Evolutionary conservation across 2,329 filamentous ascomycete species (phyloP), one percentile per base, ranked within the genome.

Genomic region (Setomelanomma holmii): DNA sequence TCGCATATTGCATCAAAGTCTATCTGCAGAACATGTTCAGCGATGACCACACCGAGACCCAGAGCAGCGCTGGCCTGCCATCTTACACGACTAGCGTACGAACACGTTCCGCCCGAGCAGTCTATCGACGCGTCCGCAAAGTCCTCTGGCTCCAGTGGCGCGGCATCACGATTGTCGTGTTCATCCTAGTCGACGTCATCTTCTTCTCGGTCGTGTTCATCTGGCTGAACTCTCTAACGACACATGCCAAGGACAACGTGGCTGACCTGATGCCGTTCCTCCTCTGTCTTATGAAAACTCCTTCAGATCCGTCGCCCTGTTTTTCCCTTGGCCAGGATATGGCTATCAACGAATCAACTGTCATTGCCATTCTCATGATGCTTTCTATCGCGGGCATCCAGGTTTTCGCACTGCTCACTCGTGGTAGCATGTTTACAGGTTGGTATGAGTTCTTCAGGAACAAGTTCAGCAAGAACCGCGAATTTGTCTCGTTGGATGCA

Each of bases 171-270:
- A 90, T 98, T 55, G 92, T 97, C 12, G 80, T 96, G 45, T 89
- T 97, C 71, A 96, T 98, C 63, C 84, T 97, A 51, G 84, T 86
- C 53, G 93, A 98, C 71, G 91, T 98, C 56, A 87, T 97, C 66
- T 96, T 96, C 81, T 97, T 98, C 76, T 88, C 93, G 1, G 81
- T 96, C 40, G 84, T 96, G 48, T 98, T 98, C 71, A 88, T 98
- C 42, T 90, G 91, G 71, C 84, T 96, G 68, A 88, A 88, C 63
- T 59, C 65, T 1, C 84, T 89, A 19, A 83, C 90, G 11, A 77
- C 84, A 7, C 64, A 77, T 45, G 82, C 84, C 3, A 75, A 83
- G 17, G 81, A 83, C 34, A 81, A 86, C 30, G 67, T 88, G 46
- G 55, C 74, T 6, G 82, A 84, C 21, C 84, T 88, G 2, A 55